Base-by-base conservation (phyloP, 2,329 filamentous ascomycete species). In the Pyrenophora seminiperda region DNA sequence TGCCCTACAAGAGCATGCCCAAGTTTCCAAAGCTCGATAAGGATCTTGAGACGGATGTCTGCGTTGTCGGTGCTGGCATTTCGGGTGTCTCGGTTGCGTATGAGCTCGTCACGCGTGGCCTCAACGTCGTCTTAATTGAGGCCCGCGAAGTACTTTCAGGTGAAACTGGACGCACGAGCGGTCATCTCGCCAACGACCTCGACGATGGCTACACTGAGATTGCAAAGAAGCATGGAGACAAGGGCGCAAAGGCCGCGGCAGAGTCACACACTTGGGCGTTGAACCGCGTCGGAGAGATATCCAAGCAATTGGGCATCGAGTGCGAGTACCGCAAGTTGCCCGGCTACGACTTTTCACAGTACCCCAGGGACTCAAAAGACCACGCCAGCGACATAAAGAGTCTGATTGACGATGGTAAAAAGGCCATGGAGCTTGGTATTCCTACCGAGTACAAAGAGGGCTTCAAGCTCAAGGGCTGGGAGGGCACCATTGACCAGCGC, bases 191-290 rank as follows among this genome's bases (percentile, higher is more conserved):
- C 2, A 83, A 76, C 49, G 78, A 78, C 3, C 67, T 84, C 2
- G 82, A 84, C 22, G 81, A 82, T 42, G 76, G 77, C 2, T 84
- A 82, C 50, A 58, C 72, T 1, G 72, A 76, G 18, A 81, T 84
- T 43, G 73, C 73, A 6, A 76, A 77, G 66, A 81, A 81, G 63
- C 81, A 83, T 41, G 80, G 81, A 0, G 64, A 76, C 15, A 66
- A 75, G 0, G 79, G 79, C 1, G 81, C 81, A 0, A 73, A 73
- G 47, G 58, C 69, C 0, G 80, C 80, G 0, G 81, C 79, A 0
- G 79, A 84, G 13, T 82, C 79, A 19, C 81, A 84, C 47, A 71
- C 73, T 0, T 84, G 80, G 78, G 82, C 81, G 0, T 58, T 83
- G 9, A 72, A 80, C 17, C 75, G 74, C 0, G 73, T 84, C 0